Evolutionary conservation across 1,139 yeast species (phyloP).

Genomic region (Citeromyces hawaiiensis): DNA sequence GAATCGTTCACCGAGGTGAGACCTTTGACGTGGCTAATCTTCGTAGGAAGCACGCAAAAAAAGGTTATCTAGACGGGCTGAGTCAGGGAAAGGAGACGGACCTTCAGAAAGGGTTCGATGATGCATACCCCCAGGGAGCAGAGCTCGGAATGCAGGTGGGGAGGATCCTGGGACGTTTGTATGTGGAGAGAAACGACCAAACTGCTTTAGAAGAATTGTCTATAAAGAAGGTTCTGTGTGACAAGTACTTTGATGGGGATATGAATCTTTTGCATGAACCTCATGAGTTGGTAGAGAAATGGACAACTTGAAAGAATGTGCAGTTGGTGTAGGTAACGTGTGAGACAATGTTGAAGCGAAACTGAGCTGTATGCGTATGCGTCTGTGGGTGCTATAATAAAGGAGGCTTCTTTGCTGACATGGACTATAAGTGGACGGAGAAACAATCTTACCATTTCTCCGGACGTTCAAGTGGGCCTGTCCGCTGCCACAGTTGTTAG

Average conservation of each 20-base stretch:
- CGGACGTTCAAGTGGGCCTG: too few species aligned
- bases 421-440: too few species aligned
- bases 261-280: conserved; percentile 27
- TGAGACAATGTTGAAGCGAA: too few species aligned
- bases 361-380: too few species aligned
- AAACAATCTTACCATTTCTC: too few species aligned
- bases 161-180: conserved; percentile 35
- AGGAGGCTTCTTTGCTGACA: too few species aligned
- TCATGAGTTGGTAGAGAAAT: conserved; percentile 10
- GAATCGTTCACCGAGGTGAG: conserved; percentile 8
- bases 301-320: neutral
- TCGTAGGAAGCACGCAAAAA: conserved; percentile 56
- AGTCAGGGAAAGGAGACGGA: conserved; percentile 55
- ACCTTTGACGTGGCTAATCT: conserved; percentile 19
- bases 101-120: conserved; percentile 72
- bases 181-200: conserved; percentile 5
- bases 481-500: too few species aligned
- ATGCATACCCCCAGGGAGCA: conserved; percentile 69
- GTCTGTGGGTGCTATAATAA: too few species aligned
- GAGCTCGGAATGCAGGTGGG: conserved; percentile 57
- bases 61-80: conserved; percentile 79
- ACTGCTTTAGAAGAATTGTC: conserved; percentile 35
- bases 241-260: conserved; percentile 34
- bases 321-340: too few species aligned
- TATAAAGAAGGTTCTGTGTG: conserved; percentile 35